Evolutionary conservation across 1,284 basidiomycete species (phyloP), one percentile per base, ranked within the genome.

Genomic region (Mycosarcoma maydis): DNA sequence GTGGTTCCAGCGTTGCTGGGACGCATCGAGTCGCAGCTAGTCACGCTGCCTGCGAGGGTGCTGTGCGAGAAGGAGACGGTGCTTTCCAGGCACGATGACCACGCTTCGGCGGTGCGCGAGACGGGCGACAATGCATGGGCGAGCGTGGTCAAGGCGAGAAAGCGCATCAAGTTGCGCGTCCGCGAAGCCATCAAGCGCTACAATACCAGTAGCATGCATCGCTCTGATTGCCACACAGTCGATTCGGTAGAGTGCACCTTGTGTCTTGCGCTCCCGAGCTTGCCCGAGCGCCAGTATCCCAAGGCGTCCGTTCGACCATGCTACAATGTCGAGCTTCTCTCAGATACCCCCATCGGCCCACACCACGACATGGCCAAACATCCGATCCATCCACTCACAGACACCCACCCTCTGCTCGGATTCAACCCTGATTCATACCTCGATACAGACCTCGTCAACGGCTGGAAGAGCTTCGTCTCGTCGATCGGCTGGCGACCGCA

Each of bases 111-210:
- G 2, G 42, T 71, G 5, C 53, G 68, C 20, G 68, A 71, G 45
- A 71, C 58, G 40, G 62, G 62, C 51, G 62, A 71, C 47, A 71
- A 71, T 42, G 68, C 68, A 0, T 71, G 68, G 68, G 58, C 61
- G 13, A 54, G 50, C 19, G 68, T 71, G 8, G 61, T 71, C 29
- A 66, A 66, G 26, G 57, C 53, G 3, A 38, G 68, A 0, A 37
- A 40, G 6, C 57, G 58, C 0, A 58, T 71, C 39, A 60, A 66
- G 27, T 32, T 71, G 23, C 40, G 62, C 1, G 58, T 66, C 6
- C 17, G 38, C 0, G 68, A 71, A 33, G 44, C 47, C 16, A 19
- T 56, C 4, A 42, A 30, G 3, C 24, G 27, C 4, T 27, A 23
- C 6, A 27, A 29, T 5, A 30, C n/a, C n/a, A n/a, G n/a, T n/a